Percentiles rank a stretch among this genome's conserved stretches.
phyloP scores from a whole-genome alignment of 1,139 yeast species.

The Suzukiozyma palmioleophila region DNA sequence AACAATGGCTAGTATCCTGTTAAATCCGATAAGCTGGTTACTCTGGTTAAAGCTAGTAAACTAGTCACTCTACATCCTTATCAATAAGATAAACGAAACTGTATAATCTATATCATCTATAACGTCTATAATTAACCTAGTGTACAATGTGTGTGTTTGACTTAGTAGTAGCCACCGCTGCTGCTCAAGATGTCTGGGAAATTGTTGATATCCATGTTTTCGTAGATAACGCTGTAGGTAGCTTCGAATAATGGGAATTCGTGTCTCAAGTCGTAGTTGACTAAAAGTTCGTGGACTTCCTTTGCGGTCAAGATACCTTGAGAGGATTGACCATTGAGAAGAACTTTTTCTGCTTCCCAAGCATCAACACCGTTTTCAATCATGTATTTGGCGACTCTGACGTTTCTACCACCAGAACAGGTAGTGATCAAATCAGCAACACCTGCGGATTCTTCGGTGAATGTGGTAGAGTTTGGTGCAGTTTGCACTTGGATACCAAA shows the following conservation, averaged over 20 bases:
- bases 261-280: slow-evolving; percentile 50
- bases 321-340: slow-evolving; percentile 89
- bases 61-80: no score
- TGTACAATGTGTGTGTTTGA: not conserved
- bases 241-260: slow-evolving; percentile 89
- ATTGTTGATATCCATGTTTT: slow-evolving; percentile 58
- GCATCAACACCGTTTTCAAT: slow-evolving; percentile 68
- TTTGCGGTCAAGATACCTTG: slow-evolving; percentile 88
- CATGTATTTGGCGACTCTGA: slow-evolving; percentile 79
- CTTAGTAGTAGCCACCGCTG: no score
- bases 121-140: not conserved
- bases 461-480: slow-evolving; percentile 72
- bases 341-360: slow-evolving; percentile 71
- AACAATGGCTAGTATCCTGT: no score
- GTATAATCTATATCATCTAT: not conserved
- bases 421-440: slow-evolving; percentile 96
- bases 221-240: slow-evolving; percentile 77
- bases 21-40: no score
- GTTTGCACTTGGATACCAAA: slow-evolving; percentile 68
- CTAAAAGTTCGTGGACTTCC: slow-evolving; percentile 84
- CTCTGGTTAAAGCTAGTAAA: no score
- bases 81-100: not conserved
- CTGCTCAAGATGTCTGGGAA: slow-evolving; percentile 58
- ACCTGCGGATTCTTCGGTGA: slow-evolving; percentile 90
- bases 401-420: slow-evolving; percentile 95